Evolutionary conservation across 495 filamentous ascomycete genomes (phyloP).

Genomic region (Talaromyces nanjingensis): DNA sequence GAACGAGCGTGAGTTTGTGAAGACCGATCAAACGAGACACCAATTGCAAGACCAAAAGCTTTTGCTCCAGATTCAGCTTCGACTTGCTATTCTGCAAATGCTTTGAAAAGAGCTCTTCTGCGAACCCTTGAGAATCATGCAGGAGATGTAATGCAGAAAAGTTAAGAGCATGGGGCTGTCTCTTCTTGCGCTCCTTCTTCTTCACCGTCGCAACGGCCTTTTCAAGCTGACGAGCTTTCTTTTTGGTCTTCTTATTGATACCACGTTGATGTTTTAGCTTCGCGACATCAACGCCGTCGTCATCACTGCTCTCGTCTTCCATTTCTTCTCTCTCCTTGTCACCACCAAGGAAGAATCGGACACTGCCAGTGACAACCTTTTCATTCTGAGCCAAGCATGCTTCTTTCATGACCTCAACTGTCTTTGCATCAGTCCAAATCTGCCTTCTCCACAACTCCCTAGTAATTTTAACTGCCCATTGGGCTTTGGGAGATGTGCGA

Average conservation of each 20-base stretch:
- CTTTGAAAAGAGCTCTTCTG: slow-evolving; percentile 82
- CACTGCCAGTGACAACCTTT: slow-evolving; percentile 80
- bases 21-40: slow-evolving; percentile 86
- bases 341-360: slow-evolving; percentile 91
- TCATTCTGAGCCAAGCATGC: slow-evolving; percentile 74
- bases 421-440: slow-evolving; percentile 81
- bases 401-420: slow-evolving; percentile 93
- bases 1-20: slow-evolving; percentile 80
- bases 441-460: slow-evolving; percentile 83
- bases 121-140: slow-evolving; percentile 92
- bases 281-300: slow-evolving; percentile 68
- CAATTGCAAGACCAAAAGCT: slow-evolving; percentile 79
- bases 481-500: slow-evolving; percentile 69
- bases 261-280: slow-evolving; percentile 74
- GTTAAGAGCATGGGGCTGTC: slow-evolving; percentile 77
- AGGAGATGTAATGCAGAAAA: slow-evolving; percentile 97
- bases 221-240: slow-evolving; percentile 70
- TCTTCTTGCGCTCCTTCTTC: slow-evolving; percentile 82
- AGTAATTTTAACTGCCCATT: slow-evolving; percentile 92
- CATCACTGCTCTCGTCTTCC: slow-evolving; percentile 81
- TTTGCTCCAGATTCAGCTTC: slow-evolving; percentile 85
- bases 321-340: slow-evolving; percentile 90
- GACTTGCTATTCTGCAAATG: slow-evolving; percentile 83
- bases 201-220: slow-evolving; percentile 71
- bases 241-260: slow-evolving; percentile 95